Conservation (phyloP, 2,329 filamentous ascomycete species). For the Arachnomyces sp. region DNA sequence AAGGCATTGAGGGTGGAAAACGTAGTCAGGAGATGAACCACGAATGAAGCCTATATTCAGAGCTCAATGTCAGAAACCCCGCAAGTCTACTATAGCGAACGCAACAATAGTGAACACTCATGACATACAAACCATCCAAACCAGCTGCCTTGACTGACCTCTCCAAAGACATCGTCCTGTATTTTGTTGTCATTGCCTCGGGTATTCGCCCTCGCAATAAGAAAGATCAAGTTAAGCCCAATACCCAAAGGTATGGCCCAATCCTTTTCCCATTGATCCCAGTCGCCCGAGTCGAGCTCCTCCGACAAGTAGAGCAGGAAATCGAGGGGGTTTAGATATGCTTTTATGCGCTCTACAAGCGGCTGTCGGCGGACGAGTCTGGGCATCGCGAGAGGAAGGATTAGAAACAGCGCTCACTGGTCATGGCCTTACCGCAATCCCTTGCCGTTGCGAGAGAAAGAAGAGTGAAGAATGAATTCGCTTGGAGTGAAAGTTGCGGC, state of each 20-base stretch:
- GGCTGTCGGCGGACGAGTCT: slow-evolving; percentile 74
- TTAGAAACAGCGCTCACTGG: too few species aligned
- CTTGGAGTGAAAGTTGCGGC: background rate
- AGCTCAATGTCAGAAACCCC: slow-evolving; percentile 8
- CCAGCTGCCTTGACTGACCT: slow-evolving; percentile 57
- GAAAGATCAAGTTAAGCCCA: slow-evolving; percentile 66
- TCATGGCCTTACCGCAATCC: too few species aligned
- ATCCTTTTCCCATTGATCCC: slow-evolving; percentile 66
- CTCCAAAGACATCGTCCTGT: slow-evolving; percentile 77
- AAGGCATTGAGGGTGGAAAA: slow-evolving; percentile 68
- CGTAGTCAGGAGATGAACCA: slow-evolving; percentile 60
- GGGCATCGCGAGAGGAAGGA: slow-evolving; percentile 55
- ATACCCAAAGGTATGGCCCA: slow-evolving; percentile 70
- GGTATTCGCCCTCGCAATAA: slow-evolving; percentile 74
- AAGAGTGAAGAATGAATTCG: background rate
- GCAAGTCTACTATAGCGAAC: background rate
- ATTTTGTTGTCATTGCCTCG: slow-evolving; percentile 41
- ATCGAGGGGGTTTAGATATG: slow-evolving; percentile 78
- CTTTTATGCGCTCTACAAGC: slow-evolving; percentile 68
- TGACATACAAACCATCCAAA: slow-evolving; percentile 54
- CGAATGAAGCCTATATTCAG: slow-evolving; percentile 50
- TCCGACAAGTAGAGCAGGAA: slow-evolving; percentile 85
- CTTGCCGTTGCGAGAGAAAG: background rate
- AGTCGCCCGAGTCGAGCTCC: slow-evolving; percentile 83
- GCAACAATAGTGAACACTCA: background rate